Base-by-base conservation (phyloP, 176 grass and related monocot genomes). In the Themeda triandra region DNA sequence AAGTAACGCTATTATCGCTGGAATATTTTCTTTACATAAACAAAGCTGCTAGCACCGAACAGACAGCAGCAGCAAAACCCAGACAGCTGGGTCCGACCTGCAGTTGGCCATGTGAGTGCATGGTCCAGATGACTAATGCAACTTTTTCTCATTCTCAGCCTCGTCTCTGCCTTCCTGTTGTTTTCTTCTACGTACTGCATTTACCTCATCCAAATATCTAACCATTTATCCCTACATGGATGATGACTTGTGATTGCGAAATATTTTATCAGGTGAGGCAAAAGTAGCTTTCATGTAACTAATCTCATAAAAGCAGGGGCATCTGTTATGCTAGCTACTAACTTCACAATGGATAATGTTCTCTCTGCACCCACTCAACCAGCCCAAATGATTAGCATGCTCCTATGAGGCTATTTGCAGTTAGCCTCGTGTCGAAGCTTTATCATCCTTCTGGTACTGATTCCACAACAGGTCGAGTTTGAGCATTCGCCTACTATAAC, bases 41-140 rank as follows among this genome's bases (percentile, higher is more conserved):
- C 29, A 39, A 32, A 19, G 70, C 41, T 73, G 71, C 71, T 49
- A 49, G 63, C 23, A 25, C 42, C 25, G 30, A 73, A 71, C 17
- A 21, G 59, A 69, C 82, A 63, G 10, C 24, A 30, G 18, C 70
- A 66, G 27, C 15, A 71, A 23, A 53, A 78, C 32, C 4, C 54
- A 83, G 30, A 78, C n/a, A 77, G 31, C 13, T 24, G 9, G 30
- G 54, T 6, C 13, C 39, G 6, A 56, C 86, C 32, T 79, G 5
- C 71, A 42, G 24, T 56, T 30, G 6, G 58, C 65, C 83, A 82
- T 86, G 88, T 82, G 83, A 66, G 35, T 35, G 72, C 41, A 86
- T 48, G 78, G 62, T 13, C 24, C 64, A 76, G 19, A 84, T 66
- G 59, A 66, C 41, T 69, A 33, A n/a, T 69, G 36, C 32, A 27